A percentile compares a stretch with the other conserved stretches of the same genome.
These are phyloP conservation scores for Acanthamoeba lenticulata DNA, from an alignment of 208 protist genomes.

Conservation along the genomic window DNA sequence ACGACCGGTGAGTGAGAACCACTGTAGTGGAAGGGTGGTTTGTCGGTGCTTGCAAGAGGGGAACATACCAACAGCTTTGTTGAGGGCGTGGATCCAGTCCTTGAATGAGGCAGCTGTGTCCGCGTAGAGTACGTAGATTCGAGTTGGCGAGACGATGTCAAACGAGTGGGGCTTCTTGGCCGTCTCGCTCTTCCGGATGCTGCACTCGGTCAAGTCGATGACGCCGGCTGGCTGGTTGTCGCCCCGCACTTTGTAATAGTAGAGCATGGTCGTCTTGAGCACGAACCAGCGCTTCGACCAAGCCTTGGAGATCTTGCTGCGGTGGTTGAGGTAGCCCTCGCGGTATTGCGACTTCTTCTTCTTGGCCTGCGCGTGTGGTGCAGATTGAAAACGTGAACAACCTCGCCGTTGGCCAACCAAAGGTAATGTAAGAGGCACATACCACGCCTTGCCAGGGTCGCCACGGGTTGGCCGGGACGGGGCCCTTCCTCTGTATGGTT, in stretches of 20 bases:
- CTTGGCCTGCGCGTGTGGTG: neutral
- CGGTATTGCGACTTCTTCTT: constrained; percentile 56
- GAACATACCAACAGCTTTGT: neutral
- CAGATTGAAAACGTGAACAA: neutral
- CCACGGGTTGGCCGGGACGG: neutral
- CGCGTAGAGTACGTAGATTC: constrained; percentile 57
- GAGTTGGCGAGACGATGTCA: constrained; percentile 28
- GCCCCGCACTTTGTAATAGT: constrained; percentile 57
- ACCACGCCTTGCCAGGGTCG: constrained; percentile 63
- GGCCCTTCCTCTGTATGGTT: neutral
- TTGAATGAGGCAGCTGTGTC: neutral
- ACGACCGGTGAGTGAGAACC: neutral
- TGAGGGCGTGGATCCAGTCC: constrained; percentile 48
- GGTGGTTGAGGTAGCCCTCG: constrained; percentile 59
- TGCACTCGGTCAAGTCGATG: constrained; percentile 41
- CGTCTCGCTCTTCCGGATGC: constrained; percentile 16
- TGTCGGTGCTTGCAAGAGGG: no score
- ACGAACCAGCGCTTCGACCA: constrained; percentile 67
- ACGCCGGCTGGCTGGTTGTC: constrained; percentile 31
- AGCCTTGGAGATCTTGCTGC: constrained; percentile 47
- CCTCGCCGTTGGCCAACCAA: neutral
- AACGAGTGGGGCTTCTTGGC: constrained; percentile 56
- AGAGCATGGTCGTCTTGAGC: neutral
- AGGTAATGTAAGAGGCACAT: neutral
- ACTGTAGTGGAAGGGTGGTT: neutral